Conservation (phyloP, 106 monocot genomes). For the Phalaenopsis aphrodite region DNA sequence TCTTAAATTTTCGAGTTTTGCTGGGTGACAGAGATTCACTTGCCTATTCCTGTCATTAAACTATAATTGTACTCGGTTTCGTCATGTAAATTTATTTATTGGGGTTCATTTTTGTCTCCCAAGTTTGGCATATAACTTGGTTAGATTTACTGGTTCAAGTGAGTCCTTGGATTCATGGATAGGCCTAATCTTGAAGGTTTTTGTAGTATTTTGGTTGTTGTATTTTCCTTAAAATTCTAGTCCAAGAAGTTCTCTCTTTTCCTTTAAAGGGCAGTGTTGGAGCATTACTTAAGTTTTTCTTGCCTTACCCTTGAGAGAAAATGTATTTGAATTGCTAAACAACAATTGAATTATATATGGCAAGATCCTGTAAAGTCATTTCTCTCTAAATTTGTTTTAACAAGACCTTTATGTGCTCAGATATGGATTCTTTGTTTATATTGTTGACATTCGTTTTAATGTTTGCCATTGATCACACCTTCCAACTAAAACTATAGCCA, state of each 20-base stretch:
- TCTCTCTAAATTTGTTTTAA: not conserved
- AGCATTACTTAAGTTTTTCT: not conserved
- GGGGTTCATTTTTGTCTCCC: not conserved
- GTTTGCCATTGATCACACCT: not conserved
- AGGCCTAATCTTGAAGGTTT: not conserved
- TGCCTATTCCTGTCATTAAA: not conserved
- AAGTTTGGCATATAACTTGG: not conserved
- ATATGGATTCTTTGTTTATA: not conserved
- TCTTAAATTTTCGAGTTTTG: not conserved
- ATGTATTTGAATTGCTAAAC: not conserved
- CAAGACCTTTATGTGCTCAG: not conserved
- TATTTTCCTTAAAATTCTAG: not conserved
- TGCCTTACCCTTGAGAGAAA: not conserved
- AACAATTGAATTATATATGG: not conserved
- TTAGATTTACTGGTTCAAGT: not conserved
- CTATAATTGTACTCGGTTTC: not conserved
- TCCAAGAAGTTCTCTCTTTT: not conserved
- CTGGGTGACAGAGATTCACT: not conserved
- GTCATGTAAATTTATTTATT: not conserved
- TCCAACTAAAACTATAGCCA: not conserved
- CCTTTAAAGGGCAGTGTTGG: not conserved
- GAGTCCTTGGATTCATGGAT: not conserved
- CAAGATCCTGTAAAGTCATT: not conserved
- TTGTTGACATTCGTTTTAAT: not conserved
- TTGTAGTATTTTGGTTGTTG: not conserved